phyloP scores from a whole-genome alignment of 495 filamentous ascomycete species.

The Penicillium paradoxum region DNA sequence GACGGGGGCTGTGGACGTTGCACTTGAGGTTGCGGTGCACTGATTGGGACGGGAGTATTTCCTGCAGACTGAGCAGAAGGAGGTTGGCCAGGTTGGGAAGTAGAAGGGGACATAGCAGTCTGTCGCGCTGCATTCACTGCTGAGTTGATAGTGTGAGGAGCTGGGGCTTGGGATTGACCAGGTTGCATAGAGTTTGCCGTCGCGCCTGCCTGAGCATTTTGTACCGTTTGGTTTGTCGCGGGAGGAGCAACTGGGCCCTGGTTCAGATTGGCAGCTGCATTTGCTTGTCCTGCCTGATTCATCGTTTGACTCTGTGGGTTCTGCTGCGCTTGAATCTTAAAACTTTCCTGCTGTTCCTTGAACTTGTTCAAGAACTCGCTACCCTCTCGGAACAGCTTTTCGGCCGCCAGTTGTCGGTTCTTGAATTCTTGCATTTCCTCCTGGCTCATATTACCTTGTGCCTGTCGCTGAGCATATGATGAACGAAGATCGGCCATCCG shows the following conservation, averaged over 20 bases:
- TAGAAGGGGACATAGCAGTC: constrained; percentile 38
- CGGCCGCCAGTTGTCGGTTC: constrained; percentile 38
- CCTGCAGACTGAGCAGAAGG: constrained; percentile 41
- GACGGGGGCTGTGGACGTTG: constrained; percentile 39
- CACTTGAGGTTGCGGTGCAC: constrained; percentile 41
- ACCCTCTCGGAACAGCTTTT: constrained; percentile 44
- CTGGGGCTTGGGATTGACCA: constrained; percentile 38
- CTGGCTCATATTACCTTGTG: constrained; percentile 32
- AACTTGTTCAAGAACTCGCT: constrained; percentile 46
- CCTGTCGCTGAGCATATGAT: constrained; percentile 36
- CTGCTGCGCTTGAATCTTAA: constrained; percentile 40
- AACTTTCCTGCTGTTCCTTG: constrained; percentile 43
- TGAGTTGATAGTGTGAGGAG: constrained; percentile 50
- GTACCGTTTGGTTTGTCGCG: constrained; percentile 16
- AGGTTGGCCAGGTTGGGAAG: constrained; percentile 34
- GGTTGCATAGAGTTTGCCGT: constrained; percentile 26
- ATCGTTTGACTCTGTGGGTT: constrained; percentile 24
- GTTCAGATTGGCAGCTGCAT: constrained; percentile 7
- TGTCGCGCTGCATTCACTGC: constrained; percentile 50
- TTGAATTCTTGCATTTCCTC: constrained; percentile 44
- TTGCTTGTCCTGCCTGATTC: constrained; percentile 21
- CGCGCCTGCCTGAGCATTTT: constrained; percentile 20
- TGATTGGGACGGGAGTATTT: constrained; percentile 32
- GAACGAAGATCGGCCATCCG: constrained; percentile 35
- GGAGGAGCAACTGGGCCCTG: constrained; percentile 13